phyloP scores from a whole-genome alignment of 345 rosid species.

The Lepidium sativum region DNA sequence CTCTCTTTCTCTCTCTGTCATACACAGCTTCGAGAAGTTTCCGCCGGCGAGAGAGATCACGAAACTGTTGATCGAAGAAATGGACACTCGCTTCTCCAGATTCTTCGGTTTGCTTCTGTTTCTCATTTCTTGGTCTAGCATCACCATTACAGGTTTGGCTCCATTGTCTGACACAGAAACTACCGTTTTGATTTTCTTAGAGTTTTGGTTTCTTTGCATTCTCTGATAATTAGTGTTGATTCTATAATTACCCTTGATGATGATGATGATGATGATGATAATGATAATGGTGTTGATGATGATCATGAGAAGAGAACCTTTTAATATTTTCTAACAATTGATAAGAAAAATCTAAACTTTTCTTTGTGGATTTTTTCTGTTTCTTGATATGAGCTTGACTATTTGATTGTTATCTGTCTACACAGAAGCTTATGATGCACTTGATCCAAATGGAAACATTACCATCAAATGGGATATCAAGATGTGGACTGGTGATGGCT shows the following conservation, averaged over 20 bases:
- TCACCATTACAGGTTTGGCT: slow-evolving; percentile 45
- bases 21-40: slow-evolving; percentile 12
- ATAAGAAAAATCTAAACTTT: not conserved
- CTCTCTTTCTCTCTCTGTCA: not conserved
- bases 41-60: slow-evolving; percentile 15
- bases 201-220: slow-evolving; percentile 3
- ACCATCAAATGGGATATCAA: slow-evolving; percentile 89
- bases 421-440: slow-evolving; percentile 79
- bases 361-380: not conserved
- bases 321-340: not conserved
- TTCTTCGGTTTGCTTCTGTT: slow-evolving; percentile 28
- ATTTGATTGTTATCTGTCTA: not conserved
- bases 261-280: not conserved
- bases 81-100: slow-evolving; percentile 31
- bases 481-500: slow-evolving; percentile 85
- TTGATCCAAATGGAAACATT: slow-evolving; percentile 86
- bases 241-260: not conserved
- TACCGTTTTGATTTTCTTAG: too few species aligned
- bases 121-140: slow-evolving; percentile 35
- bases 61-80: slow-evolving; percentile 16
- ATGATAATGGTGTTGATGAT: not conserved
- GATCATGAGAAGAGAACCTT: not conserved
- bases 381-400: slow-evolving; percentile 1
- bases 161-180: not conserved
- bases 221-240: not conserved